These are phyloP conservation scores for Neonectria sp. DNA, from an alignment of 2,329 filamentous ascomycete species.

Conservation along the genomic window DNA sequence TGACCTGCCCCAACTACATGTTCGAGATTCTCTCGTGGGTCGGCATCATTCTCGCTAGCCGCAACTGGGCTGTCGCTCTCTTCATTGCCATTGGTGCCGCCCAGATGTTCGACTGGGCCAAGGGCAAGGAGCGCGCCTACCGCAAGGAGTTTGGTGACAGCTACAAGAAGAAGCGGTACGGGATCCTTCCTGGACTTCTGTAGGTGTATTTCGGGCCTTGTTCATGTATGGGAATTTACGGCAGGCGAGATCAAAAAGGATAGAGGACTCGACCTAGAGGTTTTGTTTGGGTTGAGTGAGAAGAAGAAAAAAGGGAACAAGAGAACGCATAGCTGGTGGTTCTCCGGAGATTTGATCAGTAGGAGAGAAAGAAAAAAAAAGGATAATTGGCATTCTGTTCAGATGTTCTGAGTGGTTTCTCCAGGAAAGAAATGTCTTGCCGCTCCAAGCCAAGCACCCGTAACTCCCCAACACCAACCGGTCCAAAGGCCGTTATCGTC, in stretches of 20 bases:
- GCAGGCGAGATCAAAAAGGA: neutral
- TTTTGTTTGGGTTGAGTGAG: neutral
- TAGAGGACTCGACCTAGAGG: neutral
- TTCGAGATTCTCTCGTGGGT: conserved; percentile 92
- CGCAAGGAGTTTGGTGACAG: conserved; percentile 91
- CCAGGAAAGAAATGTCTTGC: conserved; percentile 3
- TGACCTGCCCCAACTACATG: conserved; percentile 98
- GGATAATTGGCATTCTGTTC: conserved; percentile 18
- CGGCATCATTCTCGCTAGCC: conserved; percentile 84
- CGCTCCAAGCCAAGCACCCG: neutral
- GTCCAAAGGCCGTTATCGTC: conserved; percentile 5
- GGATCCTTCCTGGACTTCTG: conserved; percentile 84
- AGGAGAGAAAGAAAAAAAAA: neutral
- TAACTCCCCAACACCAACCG: conserved; percentile 15
- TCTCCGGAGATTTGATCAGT: conserved; percentile 1
- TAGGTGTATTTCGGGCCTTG: conserved; percentile 56
- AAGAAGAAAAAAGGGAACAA: neutral
- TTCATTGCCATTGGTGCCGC: conserved; percentile 81
- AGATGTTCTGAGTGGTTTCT: neutral
- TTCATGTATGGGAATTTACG: neutral
- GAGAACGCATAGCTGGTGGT: neutral
- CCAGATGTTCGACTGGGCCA: conserved; percentile 91
- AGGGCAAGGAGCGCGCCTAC: conserved; percentile 92
- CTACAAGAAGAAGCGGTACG: conserved; percentile 95
- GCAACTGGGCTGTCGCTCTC: conserved; percentile 82